Base-by-base conservation (phyloP, 2,329 filamentous ascomycete species). In the Exophiala dermatitidis region DNA sequence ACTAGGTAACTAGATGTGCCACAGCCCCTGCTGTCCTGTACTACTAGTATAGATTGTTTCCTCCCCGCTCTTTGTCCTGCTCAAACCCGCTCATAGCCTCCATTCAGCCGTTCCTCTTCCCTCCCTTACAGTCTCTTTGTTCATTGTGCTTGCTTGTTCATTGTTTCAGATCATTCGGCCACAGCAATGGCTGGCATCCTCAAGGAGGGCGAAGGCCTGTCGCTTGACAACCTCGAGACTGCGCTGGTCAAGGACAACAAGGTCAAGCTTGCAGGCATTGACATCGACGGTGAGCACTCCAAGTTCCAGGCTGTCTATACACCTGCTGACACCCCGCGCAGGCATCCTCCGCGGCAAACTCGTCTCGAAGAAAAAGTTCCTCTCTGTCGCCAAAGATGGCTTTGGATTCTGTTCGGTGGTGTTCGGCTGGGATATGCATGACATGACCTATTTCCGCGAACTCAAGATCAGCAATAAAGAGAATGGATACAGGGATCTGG, bases 381-480 rank as follows among this genome's bases (percentile, higher is more conserved):
- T 95, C 36, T 88, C 86, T 31, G 80, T 95, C 49, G 85, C 84
- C n/a, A 71, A 80, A 40, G 79, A 82, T 42, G 90, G 90, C 48
- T 95, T 95, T 64, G 90, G 90, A 50, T 95, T 95, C 76, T 95
- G 90, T 75, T 93, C 87, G 19, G 89, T 95, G 62, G 83, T 95
- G 60, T 95, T 95, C 65, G 90, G 90, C 68, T 95, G 90, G 90
- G 90, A 96, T 71, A 95, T 95, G 88, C 90, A 96, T 71, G 90
- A 96, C 66, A 78, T 83, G 74, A 94, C 88, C 7, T 96, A 95
- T 70, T 84, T 88, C 68, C 82, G 79, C 63, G 90, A 95, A 72
- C 80, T 95, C 59, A 80, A 81, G 65, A 85, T 95, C 69, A 93
- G 88, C 72, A 95, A 95, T 72, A 86, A 87, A 62, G 84, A 88